Evolutionary conservation across 225 moss, liverwort and hornwort species (phyloP), one percentile per base, ranked within the genome.

Genomic region (Takakia lepidozioides): DNA sequence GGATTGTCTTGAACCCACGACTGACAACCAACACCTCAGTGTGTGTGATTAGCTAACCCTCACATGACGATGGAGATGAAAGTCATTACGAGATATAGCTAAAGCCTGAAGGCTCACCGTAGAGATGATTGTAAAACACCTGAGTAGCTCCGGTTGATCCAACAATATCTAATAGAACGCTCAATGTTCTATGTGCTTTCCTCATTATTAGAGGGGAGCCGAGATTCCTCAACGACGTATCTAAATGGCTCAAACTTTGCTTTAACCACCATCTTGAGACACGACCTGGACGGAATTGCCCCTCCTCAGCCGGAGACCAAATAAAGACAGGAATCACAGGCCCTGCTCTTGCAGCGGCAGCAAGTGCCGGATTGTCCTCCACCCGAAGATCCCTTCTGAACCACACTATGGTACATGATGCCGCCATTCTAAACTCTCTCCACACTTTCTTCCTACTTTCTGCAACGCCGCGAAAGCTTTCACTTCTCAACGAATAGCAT

Each of bases 211-310:
- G 56, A 27, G 87, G 80, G 49, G 95, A 82, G 55, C 95, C 95
- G 23, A 90, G 58, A 57, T 59, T 87, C 69, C 59, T 82, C 25
- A 98, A 52, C 14, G 95, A 91, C 13, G 58, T 15, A 25, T 98
- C 85, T 59, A 98, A 58, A 40, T 85, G 80, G 13, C 40, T 71
- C 65, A 98, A 68, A 68, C 95, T 98, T 67, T 91, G 80, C 66
- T 98, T 98, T 35, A 98, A 59, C 95, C 95, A 98, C 95, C 95
- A 98, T 74, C 87, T 78, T 19, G 95, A 98, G 39, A 98, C 95
- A 30, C 95, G 95, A 42, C 95, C 95, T 2, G 95, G 95, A 29
- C 83, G 82, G 39, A 98, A 98, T 75, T 90, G 87, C 7, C 95
- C 95, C 58, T 98, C 95, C 66, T 98, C 95, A 13, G 85, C 87